Percentiles rank a stretch among this genome's conserved stretches.
phyloP scores from a whole-genome alignment of 2,329 filamentous ascomycete species.

The Hypoxylon sp. region DNA sequence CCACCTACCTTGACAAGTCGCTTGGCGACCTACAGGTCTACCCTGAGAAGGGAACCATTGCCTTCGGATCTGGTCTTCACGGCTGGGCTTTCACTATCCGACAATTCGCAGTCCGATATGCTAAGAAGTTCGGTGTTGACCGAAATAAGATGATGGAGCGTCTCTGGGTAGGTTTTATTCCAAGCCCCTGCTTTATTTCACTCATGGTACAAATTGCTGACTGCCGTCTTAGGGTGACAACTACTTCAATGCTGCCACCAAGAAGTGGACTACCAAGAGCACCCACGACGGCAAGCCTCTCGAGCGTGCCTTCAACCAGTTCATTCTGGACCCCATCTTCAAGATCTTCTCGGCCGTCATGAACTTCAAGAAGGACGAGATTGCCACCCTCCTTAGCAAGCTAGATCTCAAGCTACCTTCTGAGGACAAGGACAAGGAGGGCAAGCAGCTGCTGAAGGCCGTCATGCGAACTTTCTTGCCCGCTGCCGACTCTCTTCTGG shows the following conservation, averaged over 20 bases:
- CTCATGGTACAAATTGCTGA: conserved; percentile 39
- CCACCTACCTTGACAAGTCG: conserved; percentile 96
- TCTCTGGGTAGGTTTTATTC: conserved; percentile 81
- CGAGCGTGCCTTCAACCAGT: conserved; percentile 99
- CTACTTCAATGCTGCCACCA: conserved; percentile 99
- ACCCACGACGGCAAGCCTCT: conserved; percentile 87
- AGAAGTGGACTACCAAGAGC: conserved; percentile 97
- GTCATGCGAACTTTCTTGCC: conserved; percentile 99
- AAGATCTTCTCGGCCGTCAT: conserved; percentile 96
- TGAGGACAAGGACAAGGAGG: conserved; percentile 94
- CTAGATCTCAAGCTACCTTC: conserved; percentile 89
- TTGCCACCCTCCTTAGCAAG: conserved; percentile 86
- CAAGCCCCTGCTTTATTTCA: background rate
- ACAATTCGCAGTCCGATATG: conserved; percentile 95
- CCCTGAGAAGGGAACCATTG: conserved; percentile 96
- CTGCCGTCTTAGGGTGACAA: conserved; percentile 79
- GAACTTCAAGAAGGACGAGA: conserved; percentile 99
- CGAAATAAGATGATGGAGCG: conserved; percentile 99
- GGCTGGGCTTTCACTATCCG: conserved; percentile 99
- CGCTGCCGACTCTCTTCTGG: conserved; percentile 95
- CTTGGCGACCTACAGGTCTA: conserved; percentile 99
- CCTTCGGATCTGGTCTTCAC: conserved; percentile 99
- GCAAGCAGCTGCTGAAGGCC: conserved; percentile 97
- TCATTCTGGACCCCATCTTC: conserved; percentile 99
- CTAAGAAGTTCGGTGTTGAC: conserved; percentile 99